Percentiles rank a stretch among this genome's conserved stretches.
Conservation (phyloP, 2,329 filamentous ascomycete genomes). For the Penicillium sp. region DNA sequence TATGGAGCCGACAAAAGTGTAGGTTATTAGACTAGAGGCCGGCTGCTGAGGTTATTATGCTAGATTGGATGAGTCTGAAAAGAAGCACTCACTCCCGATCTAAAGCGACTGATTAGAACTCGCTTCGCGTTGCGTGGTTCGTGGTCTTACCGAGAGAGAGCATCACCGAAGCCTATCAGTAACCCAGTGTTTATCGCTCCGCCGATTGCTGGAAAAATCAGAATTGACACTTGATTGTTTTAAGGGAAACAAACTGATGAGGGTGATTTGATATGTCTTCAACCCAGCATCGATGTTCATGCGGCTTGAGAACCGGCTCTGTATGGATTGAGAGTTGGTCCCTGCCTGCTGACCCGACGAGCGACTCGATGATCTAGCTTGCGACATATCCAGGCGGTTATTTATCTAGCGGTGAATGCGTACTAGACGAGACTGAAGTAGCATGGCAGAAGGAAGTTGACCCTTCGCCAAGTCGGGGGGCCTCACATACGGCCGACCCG, state of each 20-base stretch:
- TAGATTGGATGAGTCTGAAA: background rate
- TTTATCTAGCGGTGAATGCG: background rate
- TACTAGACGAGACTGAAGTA: background rate
- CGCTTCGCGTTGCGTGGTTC: background rate
- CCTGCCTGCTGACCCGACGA: background rate
- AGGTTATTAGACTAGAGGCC: constrained; percentile 42
- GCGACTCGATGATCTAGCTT: background rate
- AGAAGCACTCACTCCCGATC: constrained; percentile 33
- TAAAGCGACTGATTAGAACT: constrained; percentile 10
- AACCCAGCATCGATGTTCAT: constrained; percentile 15
- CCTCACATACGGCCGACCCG: background rate
- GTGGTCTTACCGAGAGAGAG: constrained; percentile 33
- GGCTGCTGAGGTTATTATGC: constrained; percentile 30
- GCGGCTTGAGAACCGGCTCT: background rate
- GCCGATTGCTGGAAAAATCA: constrained; percentile 32
- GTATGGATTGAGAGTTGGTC: constrained; percentile 4
- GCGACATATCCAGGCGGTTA: constrained; percentile 2
- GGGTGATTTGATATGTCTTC: constrained; percentile 22
- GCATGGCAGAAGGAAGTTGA: background rate
- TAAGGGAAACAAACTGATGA: constrained; percentile 29
- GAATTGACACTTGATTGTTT: background rate
- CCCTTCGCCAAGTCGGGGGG: background rate
- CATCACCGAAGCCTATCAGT: constrained; percentile 35
- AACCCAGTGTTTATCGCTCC: constrained; percentile 38
- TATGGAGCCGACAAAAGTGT: constrained; percentile 49